These are phyloP conservation scores for Saccharomyces hybrid DNA, from an alignment of 1,139 yeast genomes.

Conservation along the genomic window DNA sequence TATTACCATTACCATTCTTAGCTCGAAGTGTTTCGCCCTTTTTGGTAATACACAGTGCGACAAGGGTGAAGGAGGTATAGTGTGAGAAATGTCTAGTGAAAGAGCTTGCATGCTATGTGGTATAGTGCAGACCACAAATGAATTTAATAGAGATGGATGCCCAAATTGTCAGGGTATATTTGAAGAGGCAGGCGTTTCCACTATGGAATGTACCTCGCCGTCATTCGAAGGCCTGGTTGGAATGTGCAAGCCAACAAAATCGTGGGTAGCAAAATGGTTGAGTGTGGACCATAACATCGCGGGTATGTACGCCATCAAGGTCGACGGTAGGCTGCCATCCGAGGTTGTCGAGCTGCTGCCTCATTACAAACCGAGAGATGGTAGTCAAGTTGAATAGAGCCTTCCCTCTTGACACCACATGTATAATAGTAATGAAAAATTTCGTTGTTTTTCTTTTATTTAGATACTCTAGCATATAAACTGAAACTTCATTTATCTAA, in stretches of 20 bases:
- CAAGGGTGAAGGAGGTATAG: background rate
- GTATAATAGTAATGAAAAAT: constrained; percentile 1
- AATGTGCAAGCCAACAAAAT: constrained; percentile 71
- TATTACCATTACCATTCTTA: background rate
- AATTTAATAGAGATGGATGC: constrained; percentile 79
- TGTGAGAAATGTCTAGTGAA: constrained; percentile 41
- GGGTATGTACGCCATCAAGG: constrained; percentile 90
- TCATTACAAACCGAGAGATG: constrained; percentile 91
- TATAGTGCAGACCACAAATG: constrained; percentile 53
- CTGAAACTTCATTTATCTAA: background rate
- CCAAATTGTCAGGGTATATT: constrained; percentile 91
- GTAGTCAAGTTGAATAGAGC: constrained; percentile 72
- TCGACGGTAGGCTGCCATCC: constrained; percentile 84
- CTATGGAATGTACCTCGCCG: constrained; percentile 92
- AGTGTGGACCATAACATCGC: constrained; percentile 84
- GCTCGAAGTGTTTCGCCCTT: too few relatives aligned
- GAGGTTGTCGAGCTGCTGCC: constrained; percentile 71
- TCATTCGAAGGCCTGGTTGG: constrained; percentile 95
- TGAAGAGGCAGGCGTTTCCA: constrained; percentile 74
- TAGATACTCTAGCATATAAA: background rate
- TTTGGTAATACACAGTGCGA: background rate
- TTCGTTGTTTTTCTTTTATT: background rate
- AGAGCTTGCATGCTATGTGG: constrained; percentile 99
- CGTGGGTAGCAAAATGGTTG: constrained; percentile 98
- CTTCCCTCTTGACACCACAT: background rate